Evolutionary conservation across 2,329 filamentous ascomycete species (phyloP), one percentile per base, ranked within the genome.

Genomic region (Alternaria solani): DNA sequence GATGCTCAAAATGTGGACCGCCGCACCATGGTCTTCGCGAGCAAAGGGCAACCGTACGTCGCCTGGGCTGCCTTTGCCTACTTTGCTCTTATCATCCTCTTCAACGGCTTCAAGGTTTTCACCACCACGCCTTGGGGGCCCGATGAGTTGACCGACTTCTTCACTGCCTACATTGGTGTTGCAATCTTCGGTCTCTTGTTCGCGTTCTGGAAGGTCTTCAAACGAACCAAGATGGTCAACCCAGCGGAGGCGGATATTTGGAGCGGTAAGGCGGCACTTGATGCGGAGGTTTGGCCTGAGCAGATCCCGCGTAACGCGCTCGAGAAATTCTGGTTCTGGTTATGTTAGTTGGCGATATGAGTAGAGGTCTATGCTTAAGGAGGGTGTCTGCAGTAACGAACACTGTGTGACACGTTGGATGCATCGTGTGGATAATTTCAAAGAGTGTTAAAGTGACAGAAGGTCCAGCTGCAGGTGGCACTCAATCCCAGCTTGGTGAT

Each of bases 21-120:
- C 20, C 80, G 71, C 59, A 72, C 68, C 4, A 55, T 89, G 38
- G 83, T 86, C 7, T 85, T 84, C 77, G 79, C 74, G 64, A 79
- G 80, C 7, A 77, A 73, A 14, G 81, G 77, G 59, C 82, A 84
- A 64, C 83, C 83, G 5, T 84, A 80, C 64, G 85, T 83, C 12
- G 91, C 91, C 0, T 89, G 84, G 66, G 77, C 80, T 8, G 86
- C 87, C 0, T 80, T 94, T 5, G 72, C 82, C 61, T 86, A 89
- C 81, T 79, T 85, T 63, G 87, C 84, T 70, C 55, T 75, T 51
- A 66, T 72, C 44, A 67, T 92, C 61, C 79, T 93, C 4, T 81
- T 93, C 41, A 93, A 91, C 4, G 86, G 87, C 38, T 82, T 79
- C 61, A 73, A 74, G 44, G 90, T 90, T 0, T 93, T 93, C 66